Percentiles rank a stretch among this genome's conserved stretches.
Evolutionary conservation across 2,329 filamentous ascomycete genomes (phyloP).

Genomic region (Leptosphaerulina australis): DNA sequence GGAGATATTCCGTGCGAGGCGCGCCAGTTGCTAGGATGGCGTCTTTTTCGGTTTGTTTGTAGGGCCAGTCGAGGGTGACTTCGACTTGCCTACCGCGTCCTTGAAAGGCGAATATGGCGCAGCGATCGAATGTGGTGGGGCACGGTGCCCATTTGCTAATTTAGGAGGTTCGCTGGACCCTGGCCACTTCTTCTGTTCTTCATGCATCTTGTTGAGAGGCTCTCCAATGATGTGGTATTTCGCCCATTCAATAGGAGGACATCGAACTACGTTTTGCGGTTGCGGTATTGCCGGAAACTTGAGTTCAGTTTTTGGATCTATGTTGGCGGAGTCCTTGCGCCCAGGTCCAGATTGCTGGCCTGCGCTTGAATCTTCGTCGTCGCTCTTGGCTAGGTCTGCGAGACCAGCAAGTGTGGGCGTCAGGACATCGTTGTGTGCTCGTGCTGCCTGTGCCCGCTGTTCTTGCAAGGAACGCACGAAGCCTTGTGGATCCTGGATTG

Average conservation of each 20-base stretch:
- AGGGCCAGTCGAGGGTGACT: conserved; percentile 30
- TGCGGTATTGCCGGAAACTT: conserved; percentile 71
- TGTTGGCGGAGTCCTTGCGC: conserved; percentile 39
- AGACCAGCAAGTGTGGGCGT: conserved; percentile 47
- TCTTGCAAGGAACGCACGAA: conserved; percentile 72
- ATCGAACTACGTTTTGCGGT: conserved; percentile 81
- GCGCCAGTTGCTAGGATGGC: conserved; percentile 21
- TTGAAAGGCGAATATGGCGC: conserved; percentile 66
- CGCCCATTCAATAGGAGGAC: conserved; percentile 90
- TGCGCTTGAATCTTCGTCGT: conserved; percentile 26
- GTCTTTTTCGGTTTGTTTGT: conserved; percentile 44
- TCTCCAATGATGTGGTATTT: conserved; percentile 92
- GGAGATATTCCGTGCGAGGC: conserved; percentile 11
- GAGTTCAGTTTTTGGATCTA: conserved; percentile 20
- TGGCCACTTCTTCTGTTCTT: conserved; percentile 68
- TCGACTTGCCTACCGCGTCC: conserved; percentile 53
- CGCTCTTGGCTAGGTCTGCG: conserved; percentile 37
- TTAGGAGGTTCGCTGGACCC: conserved; percentile 48
- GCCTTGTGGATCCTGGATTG: conserved; percentile 70
- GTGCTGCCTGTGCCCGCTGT: conserved; percentile 57
- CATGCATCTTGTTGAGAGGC: conserved; percentile 81
- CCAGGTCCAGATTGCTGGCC: conserved; percentile 22
- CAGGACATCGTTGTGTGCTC: conserved; percentile 40
- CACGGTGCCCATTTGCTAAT: conserved; percentile 45
- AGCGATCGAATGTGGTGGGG: conserved; percentile 60